phyloP scores from a whole-genome alignment of 345 rosid species.

The Hirschfeldia incana region DNA sequence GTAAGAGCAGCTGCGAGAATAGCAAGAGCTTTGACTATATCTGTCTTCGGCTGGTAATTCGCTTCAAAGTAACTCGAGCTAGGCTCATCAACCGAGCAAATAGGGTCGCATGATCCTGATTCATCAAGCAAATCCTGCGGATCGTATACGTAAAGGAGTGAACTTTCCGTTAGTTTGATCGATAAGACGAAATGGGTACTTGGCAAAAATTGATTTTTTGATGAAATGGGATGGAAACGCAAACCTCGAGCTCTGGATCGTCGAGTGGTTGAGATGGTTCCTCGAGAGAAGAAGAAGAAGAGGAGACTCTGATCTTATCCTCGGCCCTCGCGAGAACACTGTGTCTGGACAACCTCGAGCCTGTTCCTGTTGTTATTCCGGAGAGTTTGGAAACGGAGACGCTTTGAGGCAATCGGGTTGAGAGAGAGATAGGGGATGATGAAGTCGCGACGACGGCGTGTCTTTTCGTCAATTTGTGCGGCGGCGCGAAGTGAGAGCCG shows the following conservation, averaged over 20 bases:
- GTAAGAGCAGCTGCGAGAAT: slow-evolving; percentile 74
- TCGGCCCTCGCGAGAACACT: slow-evolving; percentile 67
- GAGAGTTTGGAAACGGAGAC: slow-evolving; percentile 38
- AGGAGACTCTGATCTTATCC: slow-evolving; percentile 58
- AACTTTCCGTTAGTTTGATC: not conserved
- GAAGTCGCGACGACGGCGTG: slow-evolving; percentile 29
- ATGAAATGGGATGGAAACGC: not conserved
- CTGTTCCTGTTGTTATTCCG: slow-evolving; percentile 48
- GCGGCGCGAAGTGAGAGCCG: slow-evolving; percentile 47
- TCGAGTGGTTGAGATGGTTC: slow-evolving; percentile 40
- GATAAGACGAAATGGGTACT: slow-evolving; percentile 8
- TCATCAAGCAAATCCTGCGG: slow-evolving; percentile 53
- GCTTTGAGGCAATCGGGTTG: slow-evolving; percentile 34
- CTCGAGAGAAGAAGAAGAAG: slow-evolving; percentile 45
- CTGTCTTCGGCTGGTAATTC: slow-evolving; percentile 80
- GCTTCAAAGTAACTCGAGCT: slow-evolving; percentile 73
- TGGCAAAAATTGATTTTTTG: not conserved
- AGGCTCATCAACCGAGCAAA: slow-evolving; percentile 85
- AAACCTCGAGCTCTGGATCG: slow-evolving; percentile 60
- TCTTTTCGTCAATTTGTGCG: slow-evolving; percentile 37
- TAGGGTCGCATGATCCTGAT: slow-evolving; percentile 78
- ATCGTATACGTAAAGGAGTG: slow-evolving; percentile 13
- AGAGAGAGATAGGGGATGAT: slow-evolving; percentile 17
- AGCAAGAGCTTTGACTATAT: slow-evolving; percentile 73
- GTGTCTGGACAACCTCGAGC: slow-evolving; percentile 46